Evolutionary conservation across 2,329 filamentous ascomycete genomes (phyloP).

Genomic region (Apiospora aurea): DNA sequence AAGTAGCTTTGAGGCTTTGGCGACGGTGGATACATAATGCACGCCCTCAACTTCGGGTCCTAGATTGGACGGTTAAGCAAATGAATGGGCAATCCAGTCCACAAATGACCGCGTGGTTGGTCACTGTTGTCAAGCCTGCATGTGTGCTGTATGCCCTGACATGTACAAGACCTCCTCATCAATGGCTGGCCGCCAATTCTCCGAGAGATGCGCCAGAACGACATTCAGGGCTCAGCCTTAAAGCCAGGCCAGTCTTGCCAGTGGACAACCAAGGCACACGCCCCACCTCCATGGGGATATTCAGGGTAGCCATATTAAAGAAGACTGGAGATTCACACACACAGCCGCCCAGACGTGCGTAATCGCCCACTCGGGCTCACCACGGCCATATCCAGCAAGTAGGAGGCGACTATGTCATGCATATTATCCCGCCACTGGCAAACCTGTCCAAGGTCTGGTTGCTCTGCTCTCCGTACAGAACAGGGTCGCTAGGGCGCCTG

Average conservation of each 20-base stretch:
- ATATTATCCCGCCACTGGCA: neutral
- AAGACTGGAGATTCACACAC: conserved; percentile 3
- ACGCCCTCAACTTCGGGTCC: neutral
- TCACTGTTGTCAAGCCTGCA: neutral
- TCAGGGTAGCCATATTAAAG: neutral
- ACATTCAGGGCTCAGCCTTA: neutral
- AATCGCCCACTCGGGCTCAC: conserved; percentile 8
- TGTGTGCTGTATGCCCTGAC: neutral
- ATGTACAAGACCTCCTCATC: neutral
- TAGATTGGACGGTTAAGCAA: neutral
- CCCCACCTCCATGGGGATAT: neutral
- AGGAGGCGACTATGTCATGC: neutral
- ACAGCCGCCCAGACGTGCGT: conserved; percentile 14
- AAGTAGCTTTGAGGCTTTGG: neutral
- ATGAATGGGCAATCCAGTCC: neutral
- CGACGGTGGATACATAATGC: conserved; percentile 8
- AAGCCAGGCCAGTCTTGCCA: neutral
- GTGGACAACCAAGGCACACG: neutral
- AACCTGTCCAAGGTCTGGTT: neutral
- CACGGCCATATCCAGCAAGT: neutral
- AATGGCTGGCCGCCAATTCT: neutral
- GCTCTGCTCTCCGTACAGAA: neutral
- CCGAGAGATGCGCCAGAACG: neutral
- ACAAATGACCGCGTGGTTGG: neutral
- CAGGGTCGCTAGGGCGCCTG: conserved; percentile 3